Base-by-base conservation (phyloP, 345 rosid species). In the Clarkia xantiana region DNA sequence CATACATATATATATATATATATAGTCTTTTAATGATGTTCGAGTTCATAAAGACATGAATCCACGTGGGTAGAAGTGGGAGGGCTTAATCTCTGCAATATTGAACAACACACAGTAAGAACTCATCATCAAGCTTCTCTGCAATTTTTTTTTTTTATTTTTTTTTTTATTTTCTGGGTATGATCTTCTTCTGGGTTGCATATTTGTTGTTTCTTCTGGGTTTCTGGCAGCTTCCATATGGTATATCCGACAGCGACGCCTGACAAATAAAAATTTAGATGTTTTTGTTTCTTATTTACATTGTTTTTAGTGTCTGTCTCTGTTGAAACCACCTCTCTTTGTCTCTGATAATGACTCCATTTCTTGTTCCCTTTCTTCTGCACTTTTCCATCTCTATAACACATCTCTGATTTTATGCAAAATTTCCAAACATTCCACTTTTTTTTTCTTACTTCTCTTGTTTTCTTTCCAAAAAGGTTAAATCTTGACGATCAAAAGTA, bases 41-140 rank as follows among this genome's bases (percentile, higher is more conserved):
- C 42, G 53, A 49, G 52, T 49, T 34, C 19, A 34, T 49, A 18
- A 18, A 40, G 45, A 55, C 45, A 39, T 36, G 51, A 17, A 9
- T 11, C 40, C 58, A 44, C 58, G 49, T 44, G 58, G 58, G 45
- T 29, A 9, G 47, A 23, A 43, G 20, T 11, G 29, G 42, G 59
- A 49, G 22, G 45, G 9, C 18, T 19, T 11, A 16, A 40, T 45
- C 40, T 17, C 16, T 25, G 18, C n/a, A 3, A 13, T n/a, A 15
- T 11, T 19, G 9, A 13, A 14, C n/a, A 36, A 2, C 17, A 15
- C 25, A 36, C 51, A 10, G 14, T 38, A 22, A 22, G 49, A 14
- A n/a, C 13, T 4, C 18, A 19, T 45, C 48, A 17, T 47, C 14
- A 20, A 47, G 8, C n/a, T 18, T 10, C 20, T 19, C 9, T 48